Evolutionary conservation across 371 early-diverging fungal genomes (phyloP), one percentile per base, ranked within the genome.

Genomic region (Zopfochytrium polystomum): DNA sequence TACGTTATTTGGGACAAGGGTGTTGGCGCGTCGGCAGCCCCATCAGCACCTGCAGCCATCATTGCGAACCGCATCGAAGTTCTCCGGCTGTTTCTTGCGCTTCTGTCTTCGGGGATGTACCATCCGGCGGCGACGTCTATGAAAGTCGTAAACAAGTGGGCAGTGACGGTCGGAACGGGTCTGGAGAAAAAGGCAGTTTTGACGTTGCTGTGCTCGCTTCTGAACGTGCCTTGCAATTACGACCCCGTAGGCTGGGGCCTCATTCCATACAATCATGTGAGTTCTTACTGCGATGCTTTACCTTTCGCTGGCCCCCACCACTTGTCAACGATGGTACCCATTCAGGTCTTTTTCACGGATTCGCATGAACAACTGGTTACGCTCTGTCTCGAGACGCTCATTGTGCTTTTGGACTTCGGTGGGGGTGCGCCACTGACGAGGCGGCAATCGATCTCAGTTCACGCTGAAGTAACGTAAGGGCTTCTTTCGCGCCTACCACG

Each of bases 181-280:
- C 25, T 74, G 13, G 66, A 56, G 1, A n/a, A n/a, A n/a, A n/a
- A n/a, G n/a, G n/a, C n/a, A n/a, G n/a, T 45, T 63, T 68, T 92
- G 48, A 82, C 87, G 9, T 61, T 91, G 45, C 75, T 92, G 6
- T 92, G 90, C 75, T 90, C 91, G 55, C 65, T 92, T 30, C 51
- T 92, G 48, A 93, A 93, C 66, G 89, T 89, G 0, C 80, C 85
- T 0, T 74, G 86, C 32, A 85, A 84, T 47, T 90, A 90, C 65
- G 87, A 90, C 64, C 88, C 90, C 1, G 78, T 85, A 3, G 90
- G 91, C 4, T 92, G 91, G 91, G 85, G 83, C 1, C 72, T 68
- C 23, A 35, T 93, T 2, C 92, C 92, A 26, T 93, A 92, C 76
- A 89, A 90, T 57, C 89, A 90, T 65, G n/a, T n/a, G n/a, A n/a